phyloP scores from a whole-genome alignment of 768 basidiomycete genomes.

The Tricholoma terreum region DNA sequence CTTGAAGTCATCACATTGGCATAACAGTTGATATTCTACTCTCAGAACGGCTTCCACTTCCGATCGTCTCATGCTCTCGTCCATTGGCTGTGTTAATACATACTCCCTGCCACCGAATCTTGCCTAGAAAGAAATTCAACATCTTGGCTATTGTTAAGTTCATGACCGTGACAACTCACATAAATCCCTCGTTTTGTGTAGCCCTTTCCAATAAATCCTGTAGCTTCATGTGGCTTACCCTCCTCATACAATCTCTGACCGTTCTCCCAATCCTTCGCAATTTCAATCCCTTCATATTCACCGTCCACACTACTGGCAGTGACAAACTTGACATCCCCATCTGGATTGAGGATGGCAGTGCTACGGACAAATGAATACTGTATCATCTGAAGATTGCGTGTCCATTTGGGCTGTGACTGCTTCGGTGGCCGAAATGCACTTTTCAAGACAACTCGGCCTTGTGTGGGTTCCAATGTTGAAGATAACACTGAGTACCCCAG shows the following conservation, averaged over 20 bases:
- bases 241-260: too few relatives aligned
- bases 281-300: too few relatives aligned
- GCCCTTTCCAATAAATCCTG: constrained; percentile 13
- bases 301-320: too few relatives aligned
- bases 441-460: background rate
- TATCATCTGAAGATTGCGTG: background rate
- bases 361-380: background rate
- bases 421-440: background rate
- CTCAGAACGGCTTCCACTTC: constrained; percentile 5
- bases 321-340: background rate
- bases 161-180: constrained; percentile 8
- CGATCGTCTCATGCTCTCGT: background rate
- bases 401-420: background rate
- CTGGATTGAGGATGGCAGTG: background rate
- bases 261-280: too few relatives aligned
- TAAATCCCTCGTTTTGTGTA: constrained; percentile 17
- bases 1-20: constrained; percentile 9
- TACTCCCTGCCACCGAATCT: constrained; percentile 19
- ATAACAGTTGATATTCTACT: constrained; percentile 17
- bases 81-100: constrained; percentile 13
- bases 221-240: background rate
- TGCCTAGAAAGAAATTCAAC: too few relatives aligned
- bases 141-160: constrained; percentile 11
- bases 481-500: background rate
- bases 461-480: background rate